Evolutionary conservation across 2,329 filamentous ascomycete species (phyloP), one percentile per base, ranked within the genome.

Genomic region (Dryadomyces quercivorus): DNA sequence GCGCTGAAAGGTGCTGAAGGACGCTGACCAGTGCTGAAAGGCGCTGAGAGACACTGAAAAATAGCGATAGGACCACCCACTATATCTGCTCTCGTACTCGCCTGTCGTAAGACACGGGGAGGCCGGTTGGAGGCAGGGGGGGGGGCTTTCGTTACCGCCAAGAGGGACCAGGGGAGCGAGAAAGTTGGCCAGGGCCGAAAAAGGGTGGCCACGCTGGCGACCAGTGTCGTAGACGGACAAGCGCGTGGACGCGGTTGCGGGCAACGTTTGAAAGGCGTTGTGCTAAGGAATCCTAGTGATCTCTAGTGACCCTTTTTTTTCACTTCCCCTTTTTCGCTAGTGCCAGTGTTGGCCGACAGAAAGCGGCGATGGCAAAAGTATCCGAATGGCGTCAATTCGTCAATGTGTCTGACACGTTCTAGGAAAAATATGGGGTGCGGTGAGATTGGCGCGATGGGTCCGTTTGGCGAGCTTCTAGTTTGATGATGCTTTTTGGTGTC

Each of bases 241-340:
- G 47, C 47, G 47, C 26, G 26, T 38, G 47, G n/a, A 49, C 18
- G 36, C 47, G 34, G 48, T 36, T 22, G 48, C 46, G 31, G 48
- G 40, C 48, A 22, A 50, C 31, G 48, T 50, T 34, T 49, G 47
- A 34, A 50, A 36, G 48, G 20, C 36, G 26, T 15, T 36, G 48
- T 50, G 48, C 48, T 50, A 40, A 16, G 26, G 10, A 16, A 40
- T 40, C 36, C 36, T 40, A 40, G 36, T 40, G 15, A 50, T 42
- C 20, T 50, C 12, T 36, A 50, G 48, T 50, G 48, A 22, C 31
- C 18, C 36, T 50, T 18, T 40, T 40, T 50, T 50, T 42, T 50
- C 47, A 21, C 26, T 34, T 22, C 31, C 48, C 48, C 48, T 36
- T 50, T 50, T 50, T 50, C 48, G 36, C 34, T 50, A 50, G 36